phyloP scores from a whole-genome alignment of 1,284 basidiomycete species.

The Coriolopsis trogii region DNA sequence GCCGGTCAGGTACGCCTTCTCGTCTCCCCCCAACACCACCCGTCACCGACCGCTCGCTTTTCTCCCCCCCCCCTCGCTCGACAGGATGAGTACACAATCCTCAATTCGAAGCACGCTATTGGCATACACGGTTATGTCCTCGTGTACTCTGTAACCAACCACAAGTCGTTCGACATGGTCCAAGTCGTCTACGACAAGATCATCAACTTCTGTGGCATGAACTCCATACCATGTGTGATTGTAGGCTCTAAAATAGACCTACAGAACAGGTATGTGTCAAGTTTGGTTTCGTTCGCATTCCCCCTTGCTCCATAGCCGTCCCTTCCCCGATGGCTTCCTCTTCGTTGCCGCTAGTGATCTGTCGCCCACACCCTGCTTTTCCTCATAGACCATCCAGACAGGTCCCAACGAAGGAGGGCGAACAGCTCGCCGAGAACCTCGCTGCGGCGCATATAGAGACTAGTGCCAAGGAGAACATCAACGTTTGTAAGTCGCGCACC shows the following conservation, averaged over 20 bases:
- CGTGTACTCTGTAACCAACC: constrained; percentile 94
- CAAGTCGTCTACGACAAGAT: constrained; percentile 98
- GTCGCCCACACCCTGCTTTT: constrained; percentile 29
- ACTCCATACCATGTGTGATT: constrained; percentile 92
- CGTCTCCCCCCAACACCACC: constrained; percentile 6
- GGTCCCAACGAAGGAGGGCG: constrained; percentile 75
- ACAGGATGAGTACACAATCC: constrained; percentile 86
- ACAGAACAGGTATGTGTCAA: constrained; percentile 59
- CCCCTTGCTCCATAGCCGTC: constrained; percentile 8
- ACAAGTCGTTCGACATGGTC: constrained; percentile 95
- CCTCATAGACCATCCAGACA: constrained; percentile 58
- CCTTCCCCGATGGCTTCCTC: not conserved
- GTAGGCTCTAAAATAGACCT: constrained; percentile 96
- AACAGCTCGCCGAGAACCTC: constrained; percentile 74
- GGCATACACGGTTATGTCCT: constrained; percentile 87
- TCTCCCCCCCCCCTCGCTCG: constrained; percentile 5
- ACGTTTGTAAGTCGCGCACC: constrained; percentile 81
- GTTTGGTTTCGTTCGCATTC: constrained; percentile 5
- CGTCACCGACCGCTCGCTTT: not conserved
- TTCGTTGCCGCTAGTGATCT: constrained; percentile 1
- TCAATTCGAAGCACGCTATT: constrained; percentile 82
- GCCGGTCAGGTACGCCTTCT: constrained; percentile 79
- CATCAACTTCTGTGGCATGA: constrained; percentile 89
- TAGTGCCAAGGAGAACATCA: constrained; percentile 87
- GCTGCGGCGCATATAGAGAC: constrained; percentile 87